Base-by-base conservation (phyloP, 192 early-diverging fungal genomes). In the Funneliformis mosseae region DNA sequence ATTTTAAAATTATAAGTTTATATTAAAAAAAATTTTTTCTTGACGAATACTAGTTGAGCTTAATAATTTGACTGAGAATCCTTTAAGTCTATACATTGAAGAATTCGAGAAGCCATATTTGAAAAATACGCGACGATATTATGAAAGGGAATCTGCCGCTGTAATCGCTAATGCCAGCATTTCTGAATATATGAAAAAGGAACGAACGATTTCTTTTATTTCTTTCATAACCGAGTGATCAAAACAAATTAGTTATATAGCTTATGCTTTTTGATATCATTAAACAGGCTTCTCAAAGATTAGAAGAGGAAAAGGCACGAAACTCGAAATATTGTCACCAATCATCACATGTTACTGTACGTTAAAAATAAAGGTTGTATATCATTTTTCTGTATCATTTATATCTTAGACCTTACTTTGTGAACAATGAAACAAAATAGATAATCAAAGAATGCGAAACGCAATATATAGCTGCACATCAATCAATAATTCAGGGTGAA, bases 41-140 rank as follows among this genome's bases (percentile, higher is more conserved):
- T 27, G n/a, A 5, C 38, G 33, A 9, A 38, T 39, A 42, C 39
- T 78, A 91, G 92, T 94, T 33, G 83, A 89, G 38, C 74, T 94
- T 16, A 91, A 92, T 79, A 84, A 84, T 41, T 89, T 89, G 73
- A 89, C 88, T 5, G 91, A 75, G 25, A 33, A 92, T 27, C 90
- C 89, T 16, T 82, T 92, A n/a, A 87, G 89, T 61, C 79, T 94
- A 28, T 96, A 96, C 77, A 88, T 93, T 27, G 92, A 95, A 68
- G 91, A 93, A 76, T 96, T 94, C 83, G 95, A 96, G 83, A 83
- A 83, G 59, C 88, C 90, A 7, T 95, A 94, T 74, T 78, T 96
- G 42, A 85, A 87, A 4, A 84, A 90, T 41, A 94, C 93, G 0
- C 86, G 86, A 63, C 75, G 73, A 10, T 96, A 95, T 83, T 95